Evolutionary conservation across 1,139 yeast genomes (phyloP), one percentile per base, ranked within the genome.

Genomic region (Debaryomyces sp.): DNA sequence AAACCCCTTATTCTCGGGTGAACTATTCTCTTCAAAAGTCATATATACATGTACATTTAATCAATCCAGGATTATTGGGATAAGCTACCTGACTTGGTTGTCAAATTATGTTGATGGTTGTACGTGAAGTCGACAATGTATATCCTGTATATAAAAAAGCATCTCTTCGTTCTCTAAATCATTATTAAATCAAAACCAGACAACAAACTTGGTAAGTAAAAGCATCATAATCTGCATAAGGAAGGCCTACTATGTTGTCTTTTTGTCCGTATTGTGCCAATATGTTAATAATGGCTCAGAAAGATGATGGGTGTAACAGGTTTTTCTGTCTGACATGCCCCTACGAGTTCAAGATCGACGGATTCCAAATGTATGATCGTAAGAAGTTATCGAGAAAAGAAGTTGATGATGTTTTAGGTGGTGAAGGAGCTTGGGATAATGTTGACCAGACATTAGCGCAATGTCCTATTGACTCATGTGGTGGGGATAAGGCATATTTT

Each of bases 361-460:
- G 94, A 10, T 77, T 89, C 48, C 92, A 87, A 61, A 84, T 94
- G 71, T 94, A 76, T 67, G 97, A 92, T 65, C 78, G 97, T 51
- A 90, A 88, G 64, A 80, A 80, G 52, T 78, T 94, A 62, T 87
- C 89, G 34, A 78, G 96, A 64, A 94, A 94, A 63, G 89, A 90
- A 58, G 95, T 94, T 3, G 99, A 94, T 67, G 99, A 94, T 71
- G 97, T 94, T 9, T 78, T 94, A 24, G 99, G 99, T 51, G 97
- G 97, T 37, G 95, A 86, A 56, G 98, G 97, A 24, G 96, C 98
- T 3, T 94, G 99, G 99, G 99, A 94, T 66, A 92, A 94, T 63
- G 99, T 95, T 27, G 99, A 95, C 64, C 94, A 87, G 61, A 87
- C 94, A 0, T 75, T 82, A 2, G 87, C 94, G 0, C 96, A 94